Evolutionary conservation across 2,329 filamentous ascomycete species (phyloP), one percentile per base, ranked within the genome.

Genomic region (Fragosphaeria purpurea): DNA sequence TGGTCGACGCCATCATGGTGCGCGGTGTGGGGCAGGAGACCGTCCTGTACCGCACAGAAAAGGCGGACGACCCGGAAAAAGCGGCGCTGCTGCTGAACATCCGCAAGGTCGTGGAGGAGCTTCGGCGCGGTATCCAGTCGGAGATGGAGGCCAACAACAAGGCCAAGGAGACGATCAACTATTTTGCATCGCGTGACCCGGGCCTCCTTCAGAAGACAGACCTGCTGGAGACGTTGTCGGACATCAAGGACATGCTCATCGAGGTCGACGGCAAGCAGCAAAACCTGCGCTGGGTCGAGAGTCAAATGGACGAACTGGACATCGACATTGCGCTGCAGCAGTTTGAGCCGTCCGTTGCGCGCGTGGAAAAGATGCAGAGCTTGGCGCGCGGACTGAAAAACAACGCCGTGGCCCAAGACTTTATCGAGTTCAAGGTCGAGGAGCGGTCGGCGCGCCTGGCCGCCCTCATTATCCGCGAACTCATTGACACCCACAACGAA

Each of bases 181-280:
- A 90, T 66, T 85, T 93, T 65, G 85, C 87, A 1, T 85, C 83
- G 5, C 78, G 87, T 55, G 87, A 93, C 55, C 82, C 86, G 1
- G 82, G 83, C 1, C 73, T 90, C 31, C 72, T 90, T 41, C 85
- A 88, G 61, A 89, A 90, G 65, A 82, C 85, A 0, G 86, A 91
- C 52, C 71, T 93, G 3, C 75, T 95, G 11, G 88, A 93, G 62
- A 85, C 80, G 7, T 68, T 89, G 8, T 88, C 88, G 2, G 81
- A 83, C 55, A 82, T 85, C 59, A 88, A 88, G 62, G 87, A 94
- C 64, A 85, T 95, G 70, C 79, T 95, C 50, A 90, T 98, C 58
- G 93, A 98, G 60, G 88, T 95, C 11, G 93, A 97, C 61, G 93
- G 93, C 46, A 95, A 95, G 61, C 90, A 96, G 65, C 88, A 97